Evolutionary conservation across 129 eudicot species (phyloP).

Genomic region (Dittrichia graveolens): DNA sequence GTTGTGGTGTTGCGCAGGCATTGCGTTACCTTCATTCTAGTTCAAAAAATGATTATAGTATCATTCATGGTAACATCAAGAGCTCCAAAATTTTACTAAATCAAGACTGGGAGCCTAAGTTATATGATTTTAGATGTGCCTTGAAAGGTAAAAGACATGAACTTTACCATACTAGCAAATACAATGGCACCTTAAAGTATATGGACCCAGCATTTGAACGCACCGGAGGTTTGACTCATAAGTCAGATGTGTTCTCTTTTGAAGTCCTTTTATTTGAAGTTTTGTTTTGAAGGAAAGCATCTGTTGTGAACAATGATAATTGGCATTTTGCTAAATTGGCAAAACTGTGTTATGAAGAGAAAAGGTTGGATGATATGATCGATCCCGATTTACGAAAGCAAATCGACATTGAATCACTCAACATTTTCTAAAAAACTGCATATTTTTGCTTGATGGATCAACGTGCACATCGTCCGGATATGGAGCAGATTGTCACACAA

Average conservation of each 20-base stretch:
- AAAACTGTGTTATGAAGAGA: neutral
- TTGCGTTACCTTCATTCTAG: neutral
- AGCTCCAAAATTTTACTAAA: neutral
- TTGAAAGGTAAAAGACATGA: neutral
- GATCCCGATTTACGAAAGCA: neutral
- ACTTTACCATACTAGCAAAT: neutral
- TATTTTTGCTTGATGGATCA: neutral
- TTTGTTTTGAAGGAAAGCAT: neutral
- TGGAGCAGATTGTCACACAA: neutral
- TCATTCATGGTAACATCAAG: neutral
- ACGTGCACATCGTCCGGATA: neutral
- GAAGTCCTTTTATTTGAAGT: neutral
- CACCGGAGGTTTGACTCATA: neutral
- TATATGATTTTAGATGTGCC: neutral
- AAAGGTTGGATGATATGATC: neutral
- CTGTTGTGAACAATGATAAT: neutral
- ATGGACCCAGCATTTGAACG: neutral
- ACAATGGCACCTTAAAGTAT: neutral
- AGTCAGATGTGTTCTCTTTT: neutral
- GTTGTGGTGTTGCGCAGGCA: neutral
- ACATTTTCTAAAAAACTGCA: neutral
- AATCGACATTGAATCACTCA: neutral
- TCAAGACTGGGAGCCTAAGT: neutral
- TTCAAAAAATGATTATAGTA: neutral
- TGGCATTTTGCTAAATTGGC: neutral